Evolutionary conservation across 305 asterid genomes (phyloP).

Genomic region (Fraxinus sp.): DNA sequence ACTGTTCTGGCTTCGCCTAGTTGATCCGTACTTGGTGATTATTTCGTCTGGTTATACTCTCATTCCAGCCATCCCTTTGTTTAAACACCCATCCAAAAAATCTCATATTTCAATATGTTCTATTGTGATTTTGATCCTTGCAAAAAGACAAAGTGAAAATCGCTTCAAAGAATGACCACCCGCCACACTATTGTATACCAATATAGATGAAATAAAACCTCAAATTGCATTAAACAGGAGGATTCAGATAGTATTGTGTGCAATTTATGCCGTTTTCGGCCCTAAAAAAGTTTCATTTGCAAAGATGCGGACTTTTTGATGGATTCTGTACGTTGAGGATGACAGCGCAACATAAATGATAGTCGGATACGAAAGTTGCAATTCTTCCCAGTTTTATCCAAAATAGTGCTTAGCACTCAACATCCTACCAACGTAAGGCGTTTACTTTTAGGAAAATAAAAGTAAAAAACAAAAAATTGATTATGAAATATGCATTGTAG

Average conservation of each 20-base stretch:
- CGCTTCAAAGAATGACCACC: no score
- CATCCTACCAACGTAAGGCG: not conserved
- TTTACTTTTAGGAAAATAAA: slow-evolving; percentile 10
- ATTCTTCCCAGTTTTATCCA: not conserved
- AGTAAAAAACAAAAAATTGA: not conserved
- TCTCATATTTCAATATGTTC: not conserved
- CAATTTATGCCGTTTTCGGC: not conserved
- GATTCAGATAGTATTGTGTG: not conserved
- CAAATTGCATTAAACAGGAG: not conserved
- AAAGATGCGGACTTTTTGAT: not conserved
- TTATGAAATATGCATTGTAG: slow-evolving; percentile 13
- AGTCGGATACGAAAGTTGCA: not conserved
- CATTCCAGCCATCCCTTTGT: not conserved
- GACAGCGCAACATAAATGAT: not conserved
- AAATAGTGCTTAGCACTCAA: not conserved
- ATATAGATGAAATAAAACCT: not conserved
- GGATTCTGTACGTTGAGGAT: not conserved
- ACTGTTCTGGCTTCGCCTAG: not conserved
- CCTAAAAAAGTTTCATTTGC: not conserved
- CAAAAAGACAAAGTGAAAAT: no score
- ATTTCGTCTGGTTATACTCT: not conserved
- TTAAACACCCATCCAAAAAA: no score
- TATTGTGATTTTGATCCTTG: not conserved
- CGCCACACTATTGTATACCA: not conserved
- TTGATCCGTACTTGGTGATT: not conserved